Evolutionary conservation across 768 basidiomycete species (phyloP), one percentile per base, ranked within the genome.

Genomic region (Pisolithus albus): DNA sequence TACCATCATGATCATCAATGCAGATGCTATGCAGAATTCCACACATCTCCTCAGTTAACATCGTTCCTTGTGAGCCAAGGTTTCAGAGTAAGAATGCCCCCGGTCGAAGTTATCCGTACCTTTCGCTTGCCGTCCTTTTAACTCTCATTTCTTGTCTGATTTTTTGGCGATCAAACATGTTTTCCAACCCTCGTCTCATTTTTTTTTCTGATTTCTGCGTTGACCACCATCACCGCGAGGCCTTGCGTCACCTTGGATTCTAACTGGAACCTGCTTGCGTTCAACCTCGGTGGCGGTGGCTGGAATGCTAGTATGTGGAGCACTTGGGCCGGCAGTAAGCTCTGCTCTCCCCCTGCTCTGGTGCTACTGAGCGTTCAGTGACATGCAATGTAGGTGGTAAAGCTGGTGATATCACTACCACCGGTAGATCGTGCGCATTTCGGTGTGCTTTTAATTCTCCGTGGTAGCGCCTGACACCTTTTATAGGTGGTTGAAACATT

Each of bases 231-330:
- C 52, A 64, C 59, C 28, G 70, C 75, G 3, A 67, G 70, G 16
- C 75, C 83, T 4, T 95, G 92, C 64, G 73, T 92, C 37, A 78
- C 84, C 19, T 93, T 94, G 62, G 92, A 95, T 62, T 61, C 74
- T 40, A 72, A 69, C 59, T 92, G 85, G 82, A 91, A 94, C 66
- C 77, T 97, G 48, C 81, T 90, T 47, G 88, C 85, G 19, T 90
- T 97, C 64, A 89, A 88, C 50, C 79, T 90, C 54, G 80, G 84
- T 51, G 84, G 82, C 52, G 84, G 88, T 61, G 93, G 95, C 67
- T 93, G 86, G 72, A 82, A 80, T 58, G 83, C 88, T 46, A 90
- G 92, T 11, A 71, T 80, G 4, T 80, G 83, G 60, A 74, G 76
- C 59, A 73, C 77, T 5, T 96, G 91, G 91, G 64, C 72, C 56